Base-by-base conservation (phyloP, 345 rosid genomes). In the Clarkia xantiana region DNA sequence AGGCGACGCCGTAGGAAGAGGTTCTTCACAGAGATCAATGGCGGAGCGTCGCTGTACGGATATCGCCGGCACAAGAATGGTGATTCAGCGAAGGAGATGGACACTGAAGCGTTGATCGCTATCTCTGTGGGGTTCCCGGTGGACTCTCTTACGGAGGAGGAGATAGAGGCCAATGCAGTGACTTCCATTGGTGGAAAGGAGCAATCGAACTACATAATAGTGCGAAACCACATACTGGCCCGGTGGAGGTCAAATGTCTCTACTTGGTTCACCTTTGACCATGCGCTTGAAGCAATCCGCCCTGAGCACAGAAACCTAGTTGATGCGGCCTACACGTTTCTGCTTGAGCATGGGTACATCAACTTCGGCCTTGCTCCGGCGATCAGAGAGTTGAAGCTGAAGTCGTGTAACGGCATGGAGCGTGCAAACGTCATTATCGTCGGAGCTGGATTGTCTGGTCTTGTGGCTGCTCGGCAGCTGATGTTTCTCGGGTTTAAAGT, bases 91-190 rank as follows among this genome's bases (percentile, higher is more conserved):
- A 80, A 80, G 71, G 95, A 86, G 50, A 63, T 86, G 8, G 94
- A 82, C 60, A 71, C 77, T 10, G 96, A 86, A 66, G 94, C 94
- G 16, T 53, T 81, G 29, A 82, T 77, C 14, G 95, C 96, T 2
- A 77, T 75, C 62, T 91, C 96, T 0, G 90, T 86, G 0, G 96
- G 98, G 11, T 91, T 91, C 50, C 96, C 96, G 4, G 87, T 80
- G 6, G 85, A 81, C 58, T 91, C 95, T 1, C 79, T 91, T 3
- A 86, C 87, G 2, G 96, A 91, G 64, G 98, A 91, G 63, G 96
- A 91, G 70, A 91, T 86, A 10, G 95, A 91, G 72, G 95, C 94
- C 1, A 80, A 82, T 51, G 98, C 82, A 3, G 94, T 87, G 40
- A 60, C 71, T 0, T 70, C 54, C 15, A 76, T 84, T 2, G 95